Evolutionary conservation across 495 filamentous ascomycete species (phyloP).

Genomic region (Cetradonia linearis): DNA sequence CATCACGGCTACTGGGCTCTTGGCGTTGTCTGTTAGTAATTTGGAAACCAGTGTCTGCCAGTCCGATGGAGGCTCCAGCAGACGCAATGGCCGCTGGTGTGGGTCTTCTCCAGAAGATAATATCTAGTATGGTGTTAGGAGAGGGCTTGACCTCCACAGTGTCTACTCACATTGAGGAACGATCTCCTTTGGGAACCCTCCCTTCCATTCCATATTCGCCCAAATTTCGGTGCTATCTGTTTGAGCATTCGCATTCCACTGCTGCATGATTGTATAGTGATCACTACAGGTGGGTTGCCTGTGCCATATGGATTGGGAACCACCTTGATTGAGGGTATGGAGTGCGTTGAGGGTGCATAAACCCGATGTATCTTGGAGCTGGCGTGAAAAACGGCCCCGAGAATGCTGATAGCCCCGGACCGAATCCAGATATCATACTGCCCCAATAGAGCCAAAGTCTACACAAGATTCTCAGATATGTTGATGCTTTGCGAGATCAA

Average conservation of each 20-base stretch:
- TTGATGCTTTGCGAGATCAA: background rate
- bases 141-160: constrained; percentile 12
- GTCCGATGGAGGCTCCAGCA: constrained; percentile 52
- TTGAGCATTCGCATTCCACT: constrained; percentile 48
- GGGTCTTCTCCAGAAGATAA: constrained; percentile 40
- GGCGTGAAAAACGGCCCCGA: constrained; percentile 53
- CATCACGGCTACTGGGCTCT: constrained; percentile 41
- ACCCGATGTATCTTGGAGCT: constrained; percentile 47
- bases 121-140: constrained; percentile 26
- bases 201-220: constrained; percentile 60
- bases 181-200: background rate
- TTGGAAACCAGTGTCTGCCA: constrained; percentile 47
- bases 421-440: constrained; percentile 63
- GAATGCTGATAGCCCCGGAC: constrained; percentile 51
- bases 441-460: constrained; percentile 61
- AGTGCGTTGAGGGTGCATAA: constrained; percentile 66
- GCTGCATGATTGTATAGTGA: constrained; percentile 46
- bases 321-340: constrained; percentile 60
- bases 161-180: background rate
- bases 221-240: constrained; percentile 57
- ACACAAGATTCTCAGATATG: constrained; percentile 13
- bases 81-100: constrained; percentile 44
- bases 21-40: constrained; percentile 32
- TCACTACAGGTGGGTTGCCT: constrained; percentile 34
- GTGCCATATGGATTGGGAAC: constrained; percentile 38